These are phyloP conservation scores for Lasiodiplodia sp. DNA, from an alignment of 2,329 filamentous ascomycete genomes.

Conservation along the genomic window DNA sequence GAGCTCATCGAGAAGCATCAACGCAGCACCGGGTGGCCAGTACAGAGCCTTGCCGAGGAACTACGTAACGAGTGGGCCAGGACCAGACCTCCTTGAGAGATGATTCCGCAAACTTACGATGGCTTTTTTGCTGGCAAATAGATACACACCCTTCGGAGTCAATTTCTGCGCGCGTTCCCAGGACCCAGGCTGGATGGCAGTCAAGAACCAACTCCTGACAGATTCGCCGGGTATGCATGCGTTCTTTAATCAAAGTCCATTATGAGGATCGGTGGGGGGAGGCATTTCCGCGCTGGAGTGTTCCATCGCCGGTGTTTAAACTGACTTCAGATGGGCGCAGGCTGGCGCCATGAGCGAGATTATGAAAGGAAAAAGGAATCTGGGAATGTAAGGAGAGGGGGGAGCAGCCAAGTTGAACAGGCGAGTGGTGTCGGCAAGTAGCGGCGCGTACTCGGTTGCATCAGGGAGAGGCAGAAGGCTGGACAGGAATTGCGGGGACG, in stretches of 20 bases:
- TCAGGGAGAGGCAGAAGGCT: background rate
- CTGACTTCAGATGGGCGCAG: background rate
- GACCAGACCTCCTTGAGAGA: constrained; percentile 18
- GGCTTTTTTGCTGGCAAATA: background rate
- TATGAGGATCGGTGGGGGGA: background rate
- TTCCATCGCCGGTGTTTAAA: background rate
- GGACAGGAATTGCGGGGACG: background rate
- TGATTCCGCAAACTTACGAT: background rate
- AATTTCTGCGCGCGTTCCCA: constrained; percentile 1
- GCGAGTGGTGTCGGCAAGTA: background rate
- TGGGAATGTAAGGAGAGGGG: background rate
- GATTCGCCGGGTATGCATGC: background rate
- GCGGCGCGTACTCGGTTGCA: background rate
- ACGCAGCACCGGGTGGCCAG: constrained; percentile 27
- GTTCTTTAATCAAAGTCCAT: background rate
- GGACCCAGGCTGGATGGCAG: background rate
- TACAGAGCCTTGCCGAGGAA: constrained; percentile 26
- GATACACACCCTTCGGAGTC: constrained; percentile 2
- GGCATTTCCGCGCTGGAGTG: background rate
- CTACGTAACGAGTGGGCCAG: constrained; percentile 25
- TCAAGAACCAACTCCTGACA: background rate
- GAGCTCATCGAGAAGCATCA: constrained; percentile 36
- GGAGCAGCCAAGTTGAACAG: background rate
- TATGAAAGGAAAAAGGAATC: background rate
- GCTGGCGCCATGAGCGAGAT: background rate